A percentile compares a stretch with the other conserved stretches of the same genome.
Evolutionary conservation across 345 rosid species (phyloP).

Genomic region (Conringia planisiliqua): DNA sequence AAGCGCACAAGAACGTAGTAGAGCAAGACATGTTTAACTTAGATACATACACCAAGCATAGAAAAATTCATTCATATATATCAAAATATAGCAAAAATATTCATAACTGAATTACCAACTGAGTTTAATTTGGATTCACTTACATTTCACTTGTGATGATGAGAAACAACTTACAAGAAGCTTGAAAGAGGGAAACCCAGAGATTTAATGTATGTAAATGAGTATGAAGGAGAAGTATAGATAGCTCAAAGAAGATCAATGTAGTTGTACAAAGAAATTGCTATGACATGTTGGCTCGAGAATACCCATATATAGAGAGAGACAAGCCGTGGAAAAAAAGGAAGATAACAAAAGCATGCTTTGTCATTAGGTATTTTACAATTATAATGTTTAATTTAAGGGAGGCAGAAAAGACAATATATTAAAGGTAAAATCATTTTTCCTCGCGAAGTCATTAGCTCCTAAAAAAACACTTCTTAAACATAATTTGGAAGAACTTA

Average conservation of each 20-base stretch:
- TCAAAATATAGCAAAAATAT: neutral
- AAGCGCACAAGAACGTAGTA: neutral
- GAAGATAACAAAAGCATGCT: constrained; percentile 22
- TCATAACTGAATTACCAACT: neutral
- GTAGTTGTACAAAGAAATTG: neutral
- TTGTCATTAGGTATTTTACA: constrained; percentile 13
- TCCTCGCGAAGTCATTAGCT: neutral
- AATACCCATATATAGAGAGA: neutral
- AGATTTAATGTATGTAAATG: neutral
- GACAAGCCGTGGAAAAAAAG: constrained; percentile 7
- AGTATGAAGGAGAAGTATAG: constrained; percentile 1
- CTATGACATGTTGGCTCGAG: constrained; percentile 6
- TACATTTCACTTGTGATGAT: constrained; percentile 12
- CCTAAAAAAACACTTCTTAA: neutral
- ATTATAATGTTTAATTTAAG: constrained; percentile 19
- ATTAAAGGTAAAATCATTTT: neutral
- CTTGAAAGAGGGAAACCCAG: constrained; percentile 10
- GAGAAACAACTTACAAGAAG: neutral
- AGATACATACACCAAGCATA: neutral
- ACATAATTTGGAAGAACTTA: neutral
- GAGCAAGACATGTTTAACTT: neutral
- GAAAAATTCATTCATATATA: neutral
- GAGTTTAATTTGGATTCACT: neutral
- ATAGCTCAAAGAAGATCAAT: neutral
- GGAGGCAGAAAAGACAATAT: constrained; percentile 15